These are phyloP conservation scores for Leavenworthia alabamica DNA, from an alignment of 345 rosid genomes.

Conservation along the genomic window DNA sequence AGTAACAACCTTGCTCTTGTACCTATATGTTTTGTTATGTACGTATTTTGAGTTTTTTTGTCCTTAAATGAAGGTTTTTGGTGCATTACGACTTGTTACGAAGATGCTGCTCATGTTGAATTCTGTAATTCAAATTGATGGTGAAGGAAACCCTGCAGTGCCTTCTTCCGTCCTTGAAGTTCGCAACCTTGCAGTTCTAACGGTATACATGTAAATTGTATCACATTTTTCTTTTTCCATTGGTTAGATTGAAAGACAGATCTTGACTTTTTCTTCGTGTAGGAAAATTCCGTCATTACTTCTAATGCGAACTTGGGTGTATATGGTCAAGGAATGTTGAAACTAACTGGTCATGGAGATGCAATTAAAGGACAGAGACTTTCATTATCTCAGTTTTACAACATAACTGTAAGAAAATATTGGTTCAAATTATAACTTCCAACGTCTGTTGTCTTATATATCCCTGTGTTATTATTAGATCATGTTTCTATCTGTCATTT, in stretches of 20 bases:
- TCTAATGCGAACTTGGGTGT: conserved; percentile 84
- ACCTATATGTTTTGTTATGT: neutral
- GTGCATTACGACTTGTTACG: conserved; percentile 84
- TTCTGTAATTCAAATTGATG: conserved; percentile 86
- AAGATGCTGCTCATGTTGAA: conserved; percentile 97
- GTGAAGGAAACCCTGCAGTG: conserved; percentile 82
- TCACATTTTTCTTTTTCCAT: neutral
- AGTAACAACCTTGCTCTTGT: neutral
- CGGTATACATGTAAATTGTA: conserved; percentile 44
- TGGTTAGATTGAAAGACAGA: conserved; percentile 12
- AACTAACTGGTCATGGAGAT: conserved; percentile 78
- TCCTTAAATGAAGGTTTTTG: conserved; percentile 65
- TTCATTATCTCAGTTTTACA: conserved; percentile 85
- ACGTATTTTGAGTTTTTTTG: neutral
- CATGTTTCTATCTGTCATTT: conserved; percentile 12
- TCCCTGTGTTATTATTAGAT: conserved; percentile 5
- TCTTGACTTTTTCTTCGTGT: conserved; percentile 31
- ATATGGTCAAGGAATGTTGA: conserved; percentile 89
- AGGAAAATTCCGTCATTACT: conserved; percentile 75
- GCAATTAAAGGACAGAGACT: conserved; percentile 92
- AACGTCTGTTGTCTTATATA: conserved; percentile 14
- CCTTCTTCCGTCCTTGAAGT: conserved; percentile 89
- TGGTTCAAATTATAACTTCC: neutral
- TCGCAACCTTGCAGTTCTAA: conserved; percentile 90
- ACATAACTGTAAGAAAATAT: conserved; percentile 69